Evolutionary conservation across 345 rosid species (phyloP), one percentile per base, ranked within the genome.

Genomic region (Eutrema yunnanense): DNA sequence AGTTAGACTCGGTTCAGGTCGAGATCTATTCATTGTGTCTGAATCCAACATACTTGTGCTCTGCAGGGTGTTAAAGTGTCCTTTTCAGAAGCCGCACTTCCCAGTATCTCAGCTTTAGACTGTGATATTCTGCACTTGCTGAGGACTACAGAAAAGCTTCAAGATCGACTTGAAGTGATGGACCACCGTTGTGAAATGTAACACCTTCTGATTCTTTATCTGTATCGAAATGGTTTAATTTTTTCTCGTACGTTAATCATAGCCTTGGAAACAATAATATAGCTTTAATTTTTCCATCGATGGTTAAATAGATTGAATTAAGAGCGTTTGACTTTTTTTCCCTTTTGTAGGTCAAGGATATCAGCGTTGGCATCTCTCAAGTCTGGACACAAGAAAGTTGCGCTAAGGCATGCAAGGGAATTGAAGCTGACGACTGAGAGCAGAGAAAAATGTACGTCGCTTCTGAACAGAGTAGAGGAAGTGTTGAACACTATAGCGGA

Each of bases 391-490:
- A 88, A 86, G 87, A 87, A 78, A 75, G 73, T 82, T 49, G 95
- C 98, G 33, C 74, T 89, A 80, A 85, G 90, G 71, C 82, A 89
- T 78, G 96, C 84, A 62, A 85, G 80, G 82, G 89, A 86, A 73
- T 46, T 89, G 73, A 94, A 87, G 82, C 36, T 86, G 81, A 80
- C 80, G 10, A 79, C 83, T 36, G 86, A 80, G 77, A 87, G 82
- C 76, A 88, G 96, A 84, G 95, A 88, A 74, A 94, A 86, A 77
- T 88, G 87, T 52, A 37, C 73, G 0, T 82, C 90, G 1, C 90
- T 90, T 79, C 74, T 94, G 79, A 90, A 84, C 84, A 84, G 90
- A 79, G 95, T 91, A 78, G 95, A 91, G 79, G 95, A 89, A 78
- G 82, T 91, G 52, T 80, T 94, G 55, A 79, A 73, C 63, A 74